Percentiles rank a stretch among this genome's conserved stretches.
These are phyloP conservation scores for Microdochium bolleyi DNA, from an alignment of 2,329 filamentous ascomycete genomes.

Conservation along the genomic window DNA sequence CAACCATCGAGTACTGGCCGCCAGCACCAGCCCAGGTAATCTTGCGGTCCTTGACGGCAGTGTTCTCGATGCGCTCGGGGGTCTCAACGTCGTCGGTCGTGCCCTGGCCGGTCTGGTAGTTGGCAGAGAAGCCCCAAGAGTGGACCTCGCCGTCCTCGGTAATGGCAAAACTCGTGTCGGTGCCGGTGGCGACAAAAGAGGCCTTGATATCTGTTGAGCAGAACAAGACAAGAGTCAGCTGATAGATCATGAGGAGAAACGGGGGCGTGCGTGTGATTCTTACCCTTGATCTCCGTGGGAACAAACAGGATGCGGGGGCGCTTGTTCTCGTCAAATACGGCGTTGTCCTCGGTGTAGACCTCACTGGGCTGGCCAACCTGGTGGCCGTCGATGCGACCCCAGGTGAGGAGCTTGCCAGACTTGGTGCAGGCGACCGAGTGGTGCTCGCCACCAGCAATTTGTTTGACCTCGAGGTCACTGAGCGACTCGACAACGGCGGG, in stretches of 20 bases:
- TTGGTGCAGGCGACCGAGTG: conserved; percentile 47
- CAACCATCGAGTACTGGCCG: conserved; percentile 71
- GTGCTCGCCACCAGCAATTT: conserved; percentile 64
- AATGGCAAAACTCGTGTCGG: conserved; percentile 68
- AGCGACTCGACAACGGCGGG: conserved; percentile 62
- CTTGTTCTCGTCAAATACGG: conserved; percentile 56
- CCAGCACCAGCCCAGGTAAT: conserved; percentile 78
- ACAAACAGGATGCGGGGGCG: conserved; percentile 64
- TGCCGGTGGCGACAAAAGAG: conserved; percentile 51
- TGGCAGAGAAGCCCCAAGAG: conserved; percentile 73
- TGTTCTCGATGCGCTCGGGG: conserved; percentile 78
- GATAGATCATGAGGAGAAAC: background rate
- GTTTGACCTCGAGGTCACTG: conserved; percentile 51
- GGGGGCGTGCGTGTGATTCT: background rate
- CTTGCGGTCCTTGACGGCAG: conserved; percentile 66
- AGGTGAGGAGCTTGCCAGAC: conserved; percentile 33
- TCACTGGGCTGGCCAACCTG: conserved; percentile 50
- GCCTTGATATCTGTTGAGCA: conserved; percentile 36
- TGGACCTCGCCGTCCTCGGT: conserved; percentile 62
- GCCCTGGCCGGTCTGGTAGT: conserved; percentile 74
- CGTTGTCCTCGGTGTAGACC: conserved; percentile 46
- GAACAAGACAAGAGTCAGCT: background rate
- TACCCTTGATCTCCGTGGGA: conserved; percentile 54
- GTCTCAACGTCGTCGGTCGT: conserved; percentile 70
- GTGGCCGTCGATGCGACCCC: conserved; percentile 37